Evolutionary conservation across 2,329 filamentous ascomycete genomes (phyloP), one percentile per base, ranked within the genome.

Genomic region (Falciphora oryzae): DNA sequence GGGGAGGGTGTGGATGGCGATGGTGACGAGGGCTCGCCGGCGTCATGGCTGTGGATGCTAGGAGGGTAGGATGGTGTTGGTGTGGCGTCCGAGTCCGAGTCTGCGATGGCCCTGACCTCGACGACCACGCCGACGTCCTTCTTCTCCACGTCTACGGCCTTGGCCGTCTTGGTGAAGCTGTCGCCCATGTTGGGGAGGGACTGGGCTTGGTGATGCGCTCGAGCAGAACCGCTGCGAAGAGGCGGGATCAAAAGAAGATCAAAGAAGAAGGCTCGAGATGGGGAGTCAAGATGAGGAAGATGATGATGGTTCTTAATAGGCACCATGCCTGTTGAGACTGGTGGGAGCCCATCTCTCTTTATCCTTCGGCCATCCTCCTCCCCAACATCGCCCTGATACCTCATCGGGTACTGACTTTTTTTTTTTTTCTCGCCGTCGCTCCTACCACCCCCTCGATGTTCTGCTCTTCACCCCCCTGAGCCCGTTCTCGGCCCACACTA

Each of bases 111-210:
- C 8, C 44, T 53, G 22, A 53, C 18, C 62, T 64, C 57, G 27
- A n/a, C 25, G 25, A 59, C 27, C 22, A 64, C 56, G 27, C 31
- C 28, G 61, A 3, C 61, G 44, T 38, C 44, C 44, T 28, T 61
- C 59, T 63, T 63, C 61, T 63, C 61, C n/a, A 58, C 27, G 25
- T 63, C 61, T 11, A 11, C 53, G 32, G 28, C 28, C 22, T 18
- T 58, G 57, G 61, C 61, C 61, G 35, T 63, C 31, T 35, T 57
- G 61, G 44, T 27, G 29, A 27, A 28, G 44, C 61, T n/a, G 59
- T 28, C 29, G 31, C 22, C 31, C 58, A 25, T 60, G 31, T n/a
- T 32, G 58, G 14, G 58, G 28, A 32, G 31, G 28, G 28, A 35
- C 44, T 53, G 44, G n/a, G 11, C 22, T 53, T 22, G 44, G 18